These are phyloP conservation scores for Calonectria pteridis DNA, from an alignment of 2,329 filamentous ascomycete species.

Conservation along the genomic window DNA sequence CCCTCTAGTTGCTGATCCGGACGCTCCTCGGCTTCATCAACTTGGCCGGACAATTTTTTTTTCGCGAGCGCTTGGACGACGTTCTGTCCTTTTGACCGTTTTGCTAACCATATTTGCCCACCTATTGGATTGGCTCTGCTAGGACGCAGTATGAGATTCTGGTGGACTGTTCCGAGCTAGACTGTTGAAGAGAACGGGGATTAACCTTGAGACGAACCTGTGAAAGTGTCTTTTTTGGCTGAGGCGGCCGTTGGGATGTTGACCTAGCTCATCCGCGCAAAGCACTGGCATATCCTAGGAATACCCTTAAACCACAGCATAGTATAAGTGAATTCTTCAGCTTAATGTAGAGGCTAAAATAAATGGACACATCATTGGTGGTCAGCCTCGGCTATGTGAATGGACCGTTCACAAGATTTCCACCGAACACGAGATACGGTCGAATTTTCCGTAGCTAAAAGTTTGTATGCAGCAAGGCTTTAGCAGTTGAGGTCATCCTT, in stretches of 20 bases:
- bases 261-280: too few relatives aligned
- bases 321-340: background rate
- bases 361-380: background rate
- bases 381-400: background rate
- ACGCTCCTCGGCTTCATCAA: background rate
- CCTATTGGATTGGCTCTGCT: background rate
- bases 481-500: background rate
- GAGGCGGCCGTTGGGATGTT: background rate
- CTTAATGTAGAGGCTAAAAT: background rate
- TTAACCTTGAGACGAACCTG: background rate
- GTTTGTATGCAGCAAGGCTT: background rate
- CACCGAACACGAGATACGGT: background rate
- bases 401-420: background rate
- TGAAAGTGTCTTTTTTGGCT: background rate
- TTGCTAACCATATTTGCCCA: background rate
- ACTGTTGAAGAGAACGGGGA: background rate
- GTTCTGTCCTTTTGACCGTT: background rate
- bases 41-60: background rate
- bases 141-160: background rate
- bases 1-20: background rate
- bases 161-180: too few relatives aligned
- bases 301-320: background rate
- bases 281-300: background rate
- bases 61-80: background rate
- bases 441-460: background rate